phyloP scores from a whole-genome alignment of 129 eudicot genomes.

The Lonicera japonica region DNA sequence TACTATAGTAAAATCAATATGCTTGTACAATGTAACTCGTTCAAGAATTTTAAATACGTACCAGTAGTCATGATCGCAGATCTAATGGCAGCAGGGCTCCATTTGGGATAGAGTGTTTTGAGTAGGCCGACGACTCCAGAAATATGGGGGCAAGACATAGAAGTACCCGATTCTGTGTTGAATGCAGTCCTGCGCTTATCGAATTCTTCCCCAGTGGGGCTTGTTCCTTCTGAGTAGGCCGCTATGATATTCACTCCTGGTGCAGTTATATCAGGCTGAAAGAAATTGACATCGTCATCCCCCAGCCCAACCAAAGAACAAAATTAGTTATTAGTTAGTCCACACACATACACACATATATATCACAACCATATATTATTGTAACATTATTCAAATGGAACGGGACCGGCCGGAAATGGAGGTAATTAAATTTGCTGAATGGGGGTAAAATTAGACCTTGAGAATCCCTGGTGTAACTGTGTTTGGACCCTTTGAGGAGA shows the following conservation, averaged over 20 bases:
- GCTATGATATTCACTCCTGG: constrained; percentile 84
- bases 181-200: constrained; percentile 31
- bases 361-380: neutral
- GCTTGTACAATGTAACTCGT: no score
- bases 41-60: no score
- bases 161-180: constrained; percentile 55
- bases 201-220: constrained; percentile 21
- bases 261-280: constrained; percentile 88
- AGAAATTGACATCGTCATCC: no score
- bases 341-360: neutral
- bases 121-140: constrained; percentile 76
- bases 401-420: neutral
- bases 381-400: neutral
- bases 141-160: constrained; percentile 92
- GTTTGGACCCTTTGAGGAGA: constrained; percentile 84
- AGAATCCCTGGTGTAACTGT: constrained; percentile 59
- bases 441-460: constrained; percentile 34
- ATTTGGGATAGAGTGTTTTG: constrained; percentile 55
- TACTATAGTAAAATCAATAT: no score
- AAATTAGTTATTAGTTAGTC: no score
- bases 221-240: constrained; percentile 41
- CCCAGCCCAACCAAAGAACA: no score
- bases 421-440: no score
- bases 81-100: constrained; percentile 81
- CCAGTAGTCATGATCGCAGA: constrained; percentile 95